Evolutionary conservation across 345 rosid genomes (phyloP), one percentile per base, ranked within the genome.

Genomic region (Moringa oleifera): DNA sequence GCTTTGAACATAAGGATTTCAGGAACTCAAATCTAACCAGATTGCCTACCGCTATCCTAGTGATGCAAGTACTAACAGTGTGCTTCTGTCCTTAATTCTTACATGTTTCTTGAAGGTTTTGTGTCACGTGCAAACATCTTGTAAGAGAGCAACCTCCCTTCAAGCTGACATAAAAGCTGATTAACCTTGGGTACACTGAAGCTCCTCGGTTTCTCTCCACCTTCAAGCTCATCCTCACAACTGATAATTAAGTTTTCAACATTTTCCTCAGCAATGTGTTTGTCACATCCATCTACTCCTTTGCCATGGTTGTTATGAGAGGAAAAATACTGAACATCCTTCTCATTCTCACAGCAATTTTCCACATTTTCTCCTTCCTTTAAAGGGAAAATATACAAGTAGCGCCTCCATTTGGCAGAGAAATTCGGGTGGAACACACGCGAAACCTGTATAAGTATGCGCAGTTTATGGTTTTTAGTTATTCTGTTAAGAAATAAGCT

Each of bases 401-500:
- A 94, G 41, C 83, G 89, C 75, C 96, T 90, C 97, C 99, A 90
- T 71, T 85, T 90, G 58, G 99, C 99, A 66, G 95, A 85, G 69
- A 94, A 90, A 74, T 94, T 94, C 23, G 99, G 97, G 73, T 94
- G 96, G 73, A 94, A 90, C 57, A 63, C 75, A 58, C 96, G 90
- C 20, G 95, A 82, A 61, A 90, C 95, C 97, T 90, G 61, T 62
- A 51, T 58, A 50, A 57, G 52, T 18, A 28, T 47, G 49, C 63
- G 64, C 36, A 72, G 55, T 24, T 53, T 51, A 36, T 24, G 52
- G 33, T 28, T 50, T 19, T 20, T 0, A 18, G 50, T 51, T 46
- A 22, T 51, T 58, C 15, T 33, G 7, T 55, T 1, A 41, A 41
- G 12, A 41, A 7, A 15, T 41, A 41, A 9, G 12, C 47, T 41